Evolutionary conservation across 169 alveolate genomes (phyloP).

Genomic region (Eimeria falciformis): DNA sequence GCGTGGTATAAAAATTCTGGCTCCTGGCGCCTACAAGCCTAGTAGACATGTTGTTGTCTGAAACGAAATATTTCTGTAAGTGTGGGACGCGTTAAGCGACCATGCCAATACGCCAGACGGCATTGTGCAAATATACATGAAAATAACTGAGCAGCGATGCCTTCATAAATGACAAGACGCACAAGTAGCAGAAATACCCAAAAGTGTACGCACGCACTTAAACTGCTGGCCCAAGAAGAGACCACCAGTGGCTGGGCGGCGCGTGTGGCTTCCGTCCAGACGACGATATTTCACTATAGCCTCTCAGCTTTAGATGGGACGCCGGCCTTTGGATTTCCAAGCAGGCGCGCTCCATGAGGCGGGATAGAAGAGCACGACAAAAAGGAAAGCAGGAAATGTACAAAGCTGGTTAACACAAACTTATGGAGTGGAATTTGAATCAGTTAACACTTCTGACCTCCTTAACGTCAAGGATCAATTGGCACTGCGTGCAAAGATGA

Average conservation of each 20-base stretch:
- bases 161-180: not conserved
- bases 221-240: not conserved
- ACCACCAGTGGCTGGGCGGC: slow-evolving; percentile 69
- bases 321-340: not conserved
- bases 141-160: not conserved
- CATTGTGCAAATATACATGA: too few relatives aligned
- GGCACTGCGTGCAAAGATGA: too few relatives aligned
- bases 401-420: not conserved
- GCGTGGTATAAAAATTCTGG: too few relatives aligned
- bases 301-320: slow-evolving; percentile 49
- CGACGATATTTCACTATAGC: not conserved
- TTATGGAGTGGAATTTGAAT: not conserved
- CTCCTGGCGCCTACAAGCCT: too few relatives aligned
- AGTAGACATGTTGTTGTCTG: too few relatives aligned
- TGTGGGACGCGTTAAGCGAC: too few relatives aligned
- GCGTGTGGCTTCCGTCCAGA: slow-evolving; percentile 20
- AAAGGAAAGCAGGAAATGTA: not conserved
- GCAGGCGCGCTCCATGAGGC: slow-evolving; percentile 68
- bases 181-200: not conserved
- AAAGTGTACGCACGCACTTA: slow-evolving; percentile 42
- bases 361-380: not conserved
- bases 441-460: too few relatives aligned
- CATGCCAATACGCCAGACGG: too few relatives aligned
- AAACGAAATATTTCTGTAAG: too few relatives aligned
- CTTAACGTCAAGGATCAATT: too few relatives aligned